Evolutionary conservation across 768 basidiomycete species (phyloP).

Genomic region (Favolaschia claudopus): DNA sequence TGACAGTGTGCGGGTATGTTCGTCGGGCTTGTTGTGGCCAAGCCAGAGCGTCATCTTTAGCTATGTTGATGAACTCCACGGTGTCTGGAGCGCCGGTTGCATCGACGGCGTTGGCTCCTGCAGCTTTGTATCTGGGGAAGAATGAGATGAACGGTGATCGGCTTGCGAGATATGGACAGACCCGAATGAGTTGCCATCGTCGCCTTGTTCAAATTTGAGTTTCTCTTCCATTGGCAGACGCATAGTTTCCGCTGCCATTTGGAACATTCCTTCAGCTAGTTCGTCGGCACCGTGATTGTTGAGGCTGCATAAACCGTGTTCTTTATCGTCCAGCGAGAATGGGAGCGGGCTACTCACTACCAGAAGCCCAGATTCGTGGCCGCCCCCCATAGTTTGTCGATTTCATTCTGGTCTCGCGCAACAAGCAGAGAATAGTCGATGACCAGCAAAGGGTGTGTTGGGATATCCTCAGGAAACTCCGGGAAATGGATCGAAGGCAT

Average conservation of each 20-base stretch:
- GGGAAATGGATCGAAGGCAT: slow-evolving; percentile 39
- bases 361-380: slow-evolving; percentile 70
- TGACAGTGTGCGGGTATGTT: slow-evolving; percentile 62
- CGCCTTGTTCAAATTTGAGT: slow-evolving; percentile 64
- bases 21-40: slow-evolving; percentile 62
- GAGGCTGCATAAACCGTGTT: slow-evolving; percentile 42
- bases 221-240: slow-evolving; percentile 62
- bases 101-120: slow-evolving; percentile 69
- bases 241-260: slow-evolving; percentile 62
- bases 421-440: slow-evolving; percentile 61
- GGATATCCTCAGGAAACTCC: slow-evolving; percentile 59
- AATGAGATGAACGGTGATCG: slow-evolving; percentile 16
- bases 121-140: slow-evolving; percentile 62
- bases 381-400: slow-evolving; percentile 62
- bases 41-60: slow-evolving; percentile 73
- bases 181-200: slow-evolving; percentile 51
- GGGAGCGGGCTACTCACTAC: slow-evolving; percentile 54
- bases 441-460: slow-evolving; percentile 61
- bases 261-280: slow-evolving; percentile 60
- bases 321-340: not conserved
- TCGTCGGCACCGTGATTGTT: slow-evolving; percentile 64
- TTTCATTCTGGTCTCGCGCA: slow-evolving; percentile 49
- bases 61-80: slow-evolving; percentile 70
- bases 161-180: slow-evolving; percentile 20
- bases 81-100: slow-evolving; percentile 62